Evolutionary conservation across 192 early-diverging fungal genomes (phyloP).

Genomic region (Cetraspora pellucida): DNA sequence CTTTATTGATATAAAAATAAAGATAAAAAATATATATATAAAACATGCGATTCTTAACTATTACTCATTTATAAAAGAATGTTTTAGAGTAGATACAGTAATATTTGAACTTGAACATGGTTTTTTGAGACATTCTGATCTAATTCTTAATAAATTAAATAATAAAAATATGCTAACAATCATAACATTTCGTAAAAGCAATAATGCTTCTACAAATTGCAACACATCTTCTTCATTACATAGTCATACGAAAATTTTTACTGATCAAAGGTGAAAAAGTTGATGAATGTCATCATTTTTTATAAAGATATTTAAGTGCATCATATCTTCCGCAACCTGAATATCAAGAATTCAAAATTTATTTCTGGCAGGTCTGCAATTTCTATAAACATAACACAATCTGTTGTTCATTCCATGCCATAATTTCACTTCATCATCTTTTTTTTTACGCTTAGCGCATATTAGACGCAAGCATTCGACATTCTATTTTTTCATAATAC

Average conservation of each 20-base stretch:
- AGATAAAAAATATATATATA: too few relatives aligned
- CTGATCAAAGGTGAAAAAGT: conserved; percentile 2
- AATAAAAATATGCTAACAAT: conserved; percentile 20
- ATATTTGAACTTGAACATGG: background rate
- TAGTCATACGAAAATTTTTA: background rate
- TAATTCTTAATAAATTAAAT: background rate
- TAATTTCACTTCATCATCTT: conserved; percentile 11
- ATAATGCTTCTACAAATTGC: conserved; percentile 11
- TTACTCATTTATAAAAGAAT: too few relatives aligned
- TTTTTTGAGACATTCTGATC: background rate
- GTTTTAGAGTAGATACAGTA: too few relatives aligned
- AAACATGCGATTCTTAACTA: too few relatives aligned
- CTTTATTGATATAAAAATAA: too few relatives aligned
- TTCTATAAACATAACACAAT: background rate
- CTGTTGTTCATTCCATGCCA: conserved; percentile 7
- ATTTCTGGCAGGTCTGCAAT: conserved; percentile 11
- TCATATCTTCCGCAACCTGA: conserved; percentile 11
- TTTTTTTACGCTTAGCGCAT: background rate
- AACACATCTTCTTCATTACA: background rate
- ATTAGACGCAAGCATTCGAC: conserved; percentile 1
- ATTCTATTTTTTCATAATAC: background rate
- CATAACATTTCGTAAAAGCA: conserved; percentile 12
- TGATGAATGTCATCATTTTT: conserved; percentile 11
- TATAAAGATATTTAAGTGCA: conserved; percentile 15
- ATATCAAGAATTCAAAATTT: conserved; percentile 16